Conservation (phyloP, 1,139 yeast genomes). For the Dujonia santamariae region DNA sequence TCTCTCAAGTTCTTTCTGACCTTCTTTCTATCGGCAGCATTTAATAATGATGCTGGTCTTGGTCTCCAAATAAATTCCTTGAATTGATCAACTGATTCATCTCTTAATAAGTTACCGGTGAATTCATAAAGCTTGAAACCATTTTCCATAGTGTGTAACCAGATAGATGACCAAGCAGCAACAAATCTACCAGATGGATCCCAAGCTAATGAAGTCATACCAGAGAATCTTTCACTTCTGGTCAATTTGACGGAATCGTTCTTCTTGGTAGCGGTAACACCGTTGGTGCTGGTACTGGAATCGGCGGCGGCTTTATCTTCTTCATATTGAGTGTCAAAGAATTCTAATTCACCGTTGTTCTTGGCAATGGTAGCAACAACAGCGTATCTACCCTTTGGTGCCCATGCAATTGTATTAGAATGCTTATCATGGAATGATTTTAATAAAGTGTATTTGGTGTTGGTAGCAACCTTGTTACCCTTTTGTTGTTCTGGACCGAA, state of each 20-base stretch:
- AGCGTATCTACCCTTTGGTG: conserved; percentile 91
- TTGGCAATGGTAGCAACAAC: conserved; percentile 71
- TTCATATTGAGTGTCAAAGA: conserved; percentile 83
- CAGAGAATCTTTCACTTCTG: conserved; percentile 63
- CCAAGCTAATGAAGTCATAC: conserved; percentile 87
- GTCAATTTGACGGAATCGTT: conserved; percentile 62
- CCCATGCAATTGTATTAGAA: conserved; percentile 78
- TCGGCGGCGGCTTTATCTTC: conserved; percentile 42
- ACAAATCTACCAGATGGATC: conserved; percentile 94
- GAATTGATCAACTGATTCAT: conserved; percentile 78
- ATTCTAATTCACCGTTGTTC: conserved; percentile 68
- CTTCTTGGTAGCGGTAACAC: conserved; percentile 30
- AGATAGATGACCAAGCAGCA: conserved; percentile 82
- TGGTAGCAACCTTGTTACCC: conserved; percentile 31
- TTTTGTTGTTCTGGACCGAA: conserved; percentile 69
- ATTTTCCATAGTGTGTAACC: conserved; percentile 84
- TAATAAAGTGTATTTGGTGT: conserved; percentile 32
- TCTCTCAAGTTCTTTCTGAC: conserved; percentile 87
- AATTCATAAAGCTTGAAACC: conserved; percentile 88
- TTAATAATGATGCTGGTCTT: conserved; percentile 78
- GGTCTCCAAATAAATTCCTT: conserved; percentile 97
- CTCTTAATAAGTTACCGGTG: conserved; percentile 73
- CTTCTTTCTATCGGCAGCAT: conserved; percentile 80
- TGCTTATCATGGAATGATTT: conserved; percentile 60
- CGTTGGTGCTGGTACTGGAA: conserved; percentile 11